Evolutionary conservation across 1,139 yeast species (phyloP), one percentile per base, ranked within the genome.

Genomic region (Yamadazyma jaroonii): DNA sequence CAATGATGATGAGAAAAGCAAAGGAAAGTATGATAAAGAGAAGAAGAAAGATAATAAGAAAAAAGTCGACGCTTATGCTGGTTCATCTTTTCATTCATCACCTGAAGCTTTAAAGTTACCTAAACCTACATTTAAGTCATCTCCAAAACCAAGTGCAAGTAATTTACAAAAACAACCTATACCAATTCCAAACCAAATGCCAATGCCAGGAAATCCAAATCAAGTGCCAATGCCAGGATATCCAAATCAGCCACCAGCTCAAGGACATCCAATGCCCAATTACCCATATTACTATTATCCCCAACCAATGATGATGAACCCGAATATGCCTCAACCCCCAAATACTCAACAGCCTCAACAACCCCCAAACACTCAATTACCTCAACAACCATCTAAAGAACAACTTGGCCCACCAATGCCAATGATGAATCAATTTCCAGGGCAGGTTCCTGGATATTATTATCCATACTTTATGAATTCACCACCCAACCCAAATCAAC

Each of bases 101-200:
- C 82, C 82, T 0, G 77, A 76, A 30, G 81, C 81, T 3, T 59
- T 75, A 45, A 72, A 74, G 27, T 64, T 77, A 44, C 81, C 81
- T 23, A 77, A 75, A 47, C 82, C 82, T 6, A 66, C 78, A 3
- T 77, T 77, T 50, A 64, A 59, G 44, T 53, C 59, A 1, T 57
- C 67, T 9, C 64, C 34, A 12, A 31, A 31, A 14, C n/a, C 27
- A 6, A 15, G 13, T 24, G 10, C 27, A 7, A 9, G 11, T 8
- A 13, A 3, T 8, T 22, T 24, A n/a, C 22, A 22, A 12, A 6
- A 22, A 23, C 9, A 5, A 5, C 24, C 23, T 12, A 12, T 7
- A 15, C 32, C n/a, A 14, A 11, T 9, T 24, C 32, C 32, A 15
- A 6, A 10, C 6, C 10, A 7, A 11, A 29, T 29, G 32, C 5